phyloP scores from a whole-genome alignment of 2,329 filamentous ascomycete genomes.

The Colletotrichum noveboracense region DNA sequence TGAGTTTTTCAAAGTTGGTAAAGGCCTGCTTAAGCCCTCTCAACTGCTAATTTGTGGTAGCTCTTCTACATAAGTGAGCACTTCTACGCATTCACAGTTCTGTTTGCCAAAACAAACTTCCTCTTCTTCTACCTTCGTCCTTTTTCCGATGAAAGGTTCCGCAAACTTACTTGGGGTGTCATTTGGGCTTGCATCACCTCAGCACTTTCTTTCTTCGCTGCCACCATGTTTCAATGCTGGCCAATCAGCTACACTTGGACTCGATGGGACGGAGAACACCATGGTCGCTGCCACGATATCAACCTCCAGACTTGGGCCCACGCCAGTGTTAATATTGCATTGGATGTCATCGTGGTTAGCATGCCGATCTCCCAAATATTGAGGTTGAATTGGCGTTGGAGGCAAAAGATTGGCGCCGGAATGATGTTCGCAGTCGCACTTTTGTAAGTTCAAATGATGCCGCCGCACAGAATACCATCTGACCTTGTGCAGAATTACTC shows the following conservation, averaged over 20 bases:
- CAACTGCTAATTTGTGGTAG: slow-evolving; percentile 10
- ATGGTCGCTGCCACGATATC: slow-evolving; percentile 50
- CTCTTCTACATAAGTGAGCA: slow-evolving; percentile 40
- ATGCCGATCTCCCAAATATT: slow-evolving; percentile 48
- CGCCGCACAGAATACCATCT: neutral
- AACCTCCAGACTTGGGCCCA: slow-evolving; percentile 51
- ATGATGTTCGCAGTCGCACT: slow-evolving; percentile 42
- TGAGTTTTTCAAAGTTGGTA: slow-evolving; percentile 28
- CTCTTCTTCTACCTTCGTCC: slow-evolving; percentile 58
- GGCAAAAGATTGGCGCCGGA: slow-evolving; percentile 47
- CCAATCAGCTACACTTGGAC: slow-evolving; percentile 56
- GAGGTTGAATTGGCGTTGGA: slow-evolving; percentile 41
- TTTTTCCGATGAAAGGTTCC: slow-evolving; percentile 42
- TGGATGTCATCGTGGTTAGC: slow-evolving; percentile 52
- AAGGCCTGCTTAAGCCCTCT: neutral
- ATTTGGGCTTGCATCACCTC: slow-evolving; percentile 38
- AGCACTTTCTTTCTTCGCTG: slow-evolving; percentile 42
- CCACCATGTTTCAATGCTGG: slow-evolving; percentile 49
- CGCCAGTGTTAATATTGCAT: slow-evolving; percentile 50
- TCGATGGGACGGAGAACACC: slow-evolving; percentile 50
- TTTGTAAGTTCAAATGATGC: neutral
- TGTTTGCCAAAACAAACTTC: slow-evolving; percentile 51
- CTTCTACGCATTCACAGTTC: slow-evolving; percentile 46
- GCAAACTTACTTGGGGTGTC: slow-evolving; percentile 41
- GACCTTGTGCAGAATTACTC: neutral